Base-by-base conservation (phyloP, 371 early-diverging fungal genomes). In the Apophysomyces trapeziformis region DNA sequence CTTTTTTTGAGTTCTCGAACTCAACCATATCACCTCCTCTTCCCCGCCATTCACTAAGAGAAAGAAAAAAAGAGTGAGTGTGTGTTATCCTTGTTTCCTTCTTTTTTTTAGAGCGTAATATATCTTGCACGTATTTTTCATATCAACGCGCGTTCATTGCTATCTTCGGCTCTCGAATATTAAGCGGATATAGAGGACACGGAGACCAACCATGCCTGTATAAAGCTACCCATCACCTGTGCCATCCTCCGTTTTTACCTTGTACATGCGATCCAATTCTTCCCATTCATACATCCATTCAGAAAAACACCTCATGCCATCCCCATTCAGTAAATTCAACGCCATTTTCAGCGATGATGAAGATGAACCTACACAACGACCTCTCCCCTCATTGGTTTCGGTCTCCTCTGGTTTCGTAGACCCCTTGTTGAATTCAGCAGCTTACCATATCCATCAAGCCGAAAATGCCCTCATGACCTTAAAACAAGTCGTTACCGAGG, bases 301-400 rank as follows among this genome's bases (percentile, higher is more conserved):
- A 50, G n/a, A 50, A 16, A 11, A 50, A n/a, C 54, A 50, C 21
- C 54, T 26, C 54, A 50, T 50, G 54, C 54, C 54, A 50, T 50
- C 54, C 9, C 54, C 54, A 50, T 50, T 50, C 32, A 58, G 44
- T 37, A 61, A 54, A 32, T 76, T 57, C 45, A 73, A 76, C 45
- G 69, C 74, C 9, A 73, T 80, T n/a, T 80, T 80, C 26, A 80
- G 80, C 60, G 79, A 79, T 38, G 79, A 79, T 61, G 80, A 80
- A 60, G 80, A 80, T 39, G 80, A 77, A 18, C 56, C 68, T 54
- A 14, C 41, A n/a, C 56, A 41, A 62, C 32, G 39, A 37, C 26
- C 72, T 21, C 57, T 37, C 44, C 44, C 14, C 45, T 64, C 61
- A 47, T 65, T 56, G 2, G 16, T 64, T 39, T 21, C 66, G 5